Evolutionary conservation across 2,329 filamentous ascomycete genomes (phyloP).

Genomic region (Stagonosporopsis tanaceti): DNA sequence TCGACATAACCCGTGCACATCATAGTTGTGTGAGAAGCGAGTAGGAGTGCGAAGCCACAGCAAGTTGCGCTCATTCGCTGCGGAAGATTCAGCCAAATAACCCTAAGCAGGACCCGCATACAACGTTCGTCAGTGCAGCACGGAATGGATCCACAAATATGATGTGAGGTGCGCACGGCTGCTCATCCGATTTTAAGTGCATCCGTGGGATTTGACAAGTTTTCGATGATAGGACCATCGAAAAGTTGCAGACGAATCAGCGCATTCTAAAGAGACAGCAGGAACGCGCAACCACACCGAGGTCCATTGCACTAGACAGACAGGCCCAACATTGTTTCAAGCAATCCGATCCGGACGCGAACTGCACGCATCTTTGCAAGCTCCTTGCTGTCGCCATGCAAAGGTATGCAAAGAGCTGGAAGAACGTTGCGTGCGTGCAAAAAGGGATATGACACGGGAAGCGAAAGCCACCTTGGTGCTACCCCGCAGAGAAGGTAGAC

Average conservation of each 20-base stretch:
- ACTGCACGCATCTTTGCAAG: background rate
- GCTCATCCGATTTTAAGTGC: constrained; percentile 9
- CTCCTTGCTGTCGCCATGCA: background rate
- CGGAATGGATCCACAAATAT: background rate
- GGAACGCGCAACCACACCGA: background rate
- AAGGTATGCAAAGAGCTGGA: background rate
- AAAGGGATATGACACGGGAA: background rate
- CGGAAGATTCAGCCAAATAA: background rate
- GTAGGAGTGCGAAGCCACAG: background rate
- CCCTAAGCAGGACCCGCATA: background rate
- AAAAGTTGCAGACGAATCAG: constrained; percentile 1
- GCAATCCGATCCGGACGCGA: background rate
- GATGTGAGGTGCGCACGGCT: constrained; percentile 1
- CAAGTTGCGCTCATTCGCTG: background rate
- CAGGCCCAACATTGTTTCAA: background rate
- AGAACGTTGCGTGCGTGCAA: background rate
- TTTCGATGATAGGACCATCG: constrained; percentile 2
- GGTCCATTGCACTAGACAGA: background rate
- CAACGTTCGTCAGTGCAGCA: background rate
- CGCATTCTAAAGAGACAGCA: background rate
- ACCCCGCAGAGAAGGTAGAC: background rate
- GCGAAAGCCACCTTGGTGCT: background rate
- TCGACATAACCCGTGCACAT: background rate
- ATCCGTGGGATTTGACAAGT: constrained; percentile 6
- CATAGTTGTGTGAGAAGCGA: background rate